Base-by-base conservation (phyloP, 306 rosid genomes). In the Amphicarpaea edgeworthii region DNA sequence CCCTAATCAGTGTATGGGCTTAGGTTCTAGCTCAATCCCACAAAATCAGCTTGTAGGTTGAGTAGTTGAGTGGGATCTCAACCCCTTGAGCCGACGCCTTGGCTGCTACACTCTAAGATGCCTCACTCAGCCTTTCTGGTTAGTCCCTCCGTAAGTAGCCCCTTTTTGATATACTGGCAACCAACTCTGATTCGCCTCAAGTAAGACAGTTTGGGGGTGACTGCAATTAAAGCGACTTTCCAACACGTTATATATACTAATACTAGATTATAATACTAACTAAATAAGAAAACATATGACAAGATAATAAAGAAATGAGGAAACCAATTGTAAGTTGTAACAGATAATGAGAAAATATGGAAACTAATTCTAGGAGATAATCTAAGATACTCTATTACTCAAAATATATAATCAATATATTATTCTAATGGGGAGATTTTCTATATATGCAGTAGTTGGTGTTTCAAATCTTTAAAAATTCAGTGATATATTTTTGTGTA, bases 361-460 rank as follows among this genome's bases (percentile, higher is more conserved):
- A 21, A 54, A 21, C 30, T 54, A 54, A 21, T 54, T 21, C 30
- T 21, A 54, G 11, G 30, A 20, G 15, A 54, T 51, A 17, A 19
- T 51, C 12, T 12, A 58, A 12, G 64, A 58, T 26, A 50, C 64
- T 58, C 64, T 58, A 23, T 21, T 21, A 54, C n/a, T 23, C 16
- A 11, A 58, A 58, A 26, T 40, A 59, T 59, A 59, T 59, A 28
- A 24, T 59, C 16, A 60, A 58, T n/a, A 60, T 30, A 26, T 30
- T 59, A 59, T n/a, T 59, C 41, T 28, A 26, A 28, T 28, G 45
- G 57, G 47, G 81, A 32, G 3, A 51, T 75, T 58, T 26, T 41
- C 24, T 81, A 38, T 57, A 37, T 63, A 32, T 62, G 69, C 50
- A 51, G 45, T 70, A 41, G 64, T 71, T 19, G 17, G 37, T 42